A percentile compares a stretch with the other conserved stretches of the same genome.
Conservation (phyloP, 139 green algal species). For the Tetradesmus obliquus region DNA sequence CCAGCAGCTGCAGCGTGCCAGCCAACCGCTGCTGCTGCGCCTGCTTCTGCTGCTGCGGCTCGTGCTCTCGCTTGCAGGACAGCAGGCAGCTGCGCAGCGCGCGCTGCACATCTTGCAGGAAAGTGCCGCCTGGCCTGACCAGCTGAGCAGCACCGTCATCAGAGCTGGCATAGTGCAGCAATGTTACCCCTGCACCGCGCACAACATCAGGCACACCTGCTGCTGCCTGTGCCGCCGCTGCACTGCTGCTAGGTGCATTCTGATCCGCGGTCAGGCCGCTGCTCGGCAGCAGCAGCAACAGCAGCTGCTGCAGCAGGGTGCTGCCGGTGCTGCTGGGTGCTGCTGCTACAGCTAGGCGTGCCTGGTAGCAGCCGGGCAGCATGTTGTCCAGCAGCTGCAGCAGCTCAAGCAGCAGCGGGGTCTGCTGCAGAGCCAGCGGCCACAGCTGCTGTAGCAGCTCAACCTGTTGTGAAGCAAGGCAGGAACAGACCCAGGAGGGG, state of each 20-base stretch:
- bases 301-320: conserved; percentile 36
- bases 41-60: conserved; percentile 15
- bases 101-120: conserved; percentile 1
- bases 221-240: neutral
- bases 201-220: conserved; percentile 9
- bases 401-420: conserved; percentile 62
- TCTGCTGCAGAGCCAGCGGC: conserved; percentile 5
- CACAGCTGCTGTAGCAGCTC: conserved; percentile 26
- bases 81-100: neutral
- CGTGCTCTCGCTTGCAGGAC: neutral
- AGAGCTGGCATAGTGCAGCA: conserved; percentile 11
- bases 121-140: neutral
- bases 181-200: neutral
- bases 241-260: neutral
- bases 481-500: neutral
- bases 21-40: conserved; percentile 16
- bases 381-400: conserved; percentile 60
- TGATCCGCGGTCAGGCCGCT: neutral
- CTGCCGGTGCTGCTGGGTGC: neutral
- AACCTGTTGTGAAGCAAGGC: neutral
- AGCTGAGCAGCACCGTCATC: neutral
- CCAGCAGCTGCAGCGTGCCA: conserved; percentile 36
- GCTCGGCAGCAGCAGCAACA: conserved; percentile 26
- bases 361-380: conserved; percentile 50
- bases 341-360: conserved; percentile 42